Base-by-base conservation (phyloP, 2,329 filamentous ascomycete species). In the Parastagonospora nodorum region DNA sequence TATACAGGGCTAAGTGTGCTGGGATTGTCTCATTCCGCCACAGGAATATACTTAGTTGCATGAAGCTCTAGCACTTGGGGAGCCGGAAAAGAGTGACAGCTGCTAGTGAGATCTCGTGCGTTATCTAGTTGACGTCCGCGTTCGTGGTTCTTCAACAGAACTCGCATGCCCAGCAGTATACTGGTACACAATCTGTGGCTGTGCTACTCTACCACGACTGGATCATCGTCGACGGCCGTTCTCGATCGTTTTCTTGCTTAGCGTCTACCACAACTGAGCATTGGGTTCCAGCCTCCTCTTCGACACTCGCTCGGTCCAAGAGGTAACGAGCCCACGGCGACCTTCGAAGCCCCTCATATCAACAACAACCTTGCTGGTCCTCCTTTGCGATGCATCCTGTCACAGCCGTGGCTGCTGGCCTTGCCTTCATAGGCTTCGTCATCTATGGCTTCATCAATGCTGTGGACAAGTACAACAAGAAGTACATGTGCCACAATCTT, bases 381-480 rank as follows among this genome's bases (percentile, higher is more conserved):
- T 32, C 31, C 29, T n/a, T 12, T 55, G 58, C 14, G 14, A 72
- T 79, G 77, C 76, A 78, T 67, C 56, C 72, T 32, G 48, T 77
- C 33, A 77, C 75, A 15, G 55, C 74, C 28, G 64, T 72, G 37
- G 68, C 69, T 10, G 58, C 69, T 8, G 69, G 67, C 24, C 50
- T 77, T 11, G 74, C 74, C 36, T 56, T 74, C 4, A 48, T 75
- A 35, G 71, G 70, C 51, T 75, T 77, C 51, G 66, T 68, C 24
- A 27, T 68, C 27, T 73, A 69, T 51, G 56, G 57, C 9, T 61
- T 77, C 43, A 43, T 72, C 43, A 69, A 72, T 45, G 68, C 71
- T 36, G 60, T 63, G 57, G 51, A 60, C 50, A 66, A 65, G 60
- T 72, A 74, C 67, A 74, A 69, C 53, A 64, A 63, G 40, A 70